These are phyloP conservation scores for Emydomyces testavorans DNA, from an alignment of 2,329 filamentous ascomycete species.

Conservation along the genomic window DNA sequence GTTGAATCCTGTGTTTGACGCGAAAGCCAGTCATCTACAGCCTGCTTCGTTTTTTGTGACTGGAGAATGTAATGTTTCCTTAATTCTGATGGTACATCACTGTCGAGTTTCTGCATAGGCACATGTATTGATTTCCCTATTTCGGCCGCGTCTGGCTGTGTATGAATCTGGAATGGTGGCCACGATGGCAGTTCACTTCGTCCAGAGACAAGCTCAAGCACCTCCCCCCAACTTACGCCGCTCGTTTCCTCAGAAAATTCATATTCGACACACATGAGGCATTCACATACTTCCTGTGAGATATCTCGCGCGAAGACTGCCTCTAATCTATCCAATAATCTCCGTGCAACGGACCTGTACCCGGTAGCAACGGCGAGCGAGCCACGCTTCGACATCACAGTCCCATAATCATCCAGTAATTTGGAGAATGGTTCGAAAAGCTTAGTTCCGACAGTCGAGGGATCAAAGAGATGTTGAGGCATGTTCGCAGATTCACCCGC, in stretches of 20 bases:
- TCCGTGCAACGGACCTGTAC: conserved; percentile 83
- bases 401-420: conserved; percentile 73
- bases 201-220: conserved; percentile 83
- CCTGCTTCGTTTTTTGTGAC: conserved; percentile 81
- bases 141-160: conserved; percentile 46
- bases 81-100: conserved; percentile 88
- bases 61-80: conserved; percentile 84
- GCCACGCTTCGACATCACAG: conserved; percentile 69
- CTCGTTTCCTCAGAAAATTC: conserved; percentile 44
- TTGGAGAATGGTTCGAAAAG: conserved; percentile 75
- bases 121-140: conserved; percentile 43
- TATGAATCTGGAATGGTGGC: conserved; percentile 72
- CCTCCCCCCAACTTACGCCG: conserved; percentile 88
- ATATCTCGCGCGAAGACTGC: conserved; percentile 91
- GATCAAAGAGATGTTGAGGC: conserved; percentile 49
- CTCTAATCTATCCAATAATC: conserved; percentile 78
- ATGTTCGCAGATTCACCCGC: conserved; percentile 43
- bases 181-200: conserved; percentile 73
- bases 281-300: conserved; percentile 71
- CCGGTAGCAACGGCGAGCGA: conserved; percentile 91
- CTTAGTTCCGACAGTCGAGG: conserved; percentile 55
- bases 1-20: conserved; percentile 63
- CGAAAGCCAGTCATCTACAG: conserved; percentile 80
- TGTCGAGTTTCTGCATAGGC: conserved; percentile 70
- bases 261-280: conserved; percentile 66